phyloP scores from a whole-genome alignment of 2,329 filamentous ascomycete genomes.

The Pseudodiploospora longispora region DNA sequence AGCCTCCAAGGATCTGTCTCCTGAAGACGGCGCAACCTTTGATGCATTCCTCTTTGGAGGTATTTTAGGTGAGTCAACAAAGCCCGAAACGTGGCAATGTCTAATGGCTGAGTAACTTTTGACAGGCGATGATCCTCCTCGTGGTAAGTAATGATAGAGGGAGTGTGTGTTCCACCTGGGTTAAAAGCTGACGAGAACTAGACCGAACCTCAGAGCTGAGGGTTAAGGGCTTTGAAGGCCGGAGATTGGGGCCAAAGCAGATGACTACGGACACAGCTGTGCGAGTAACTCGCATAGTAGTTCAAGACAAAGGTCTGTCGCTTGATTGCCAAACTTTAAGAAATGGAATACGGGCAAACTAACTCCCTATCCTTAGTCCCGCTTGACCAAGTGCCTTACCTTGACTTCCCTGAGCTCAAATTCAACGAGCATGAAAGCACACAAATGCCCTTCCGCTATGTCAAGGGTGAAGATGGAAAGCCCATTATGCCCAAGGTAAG shows the following conservation, averaged over 20 bases:
- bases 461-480: conserved; percentile 63
- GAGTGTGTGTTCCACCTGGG: conserved; percentile 3
- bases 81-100: background rate
- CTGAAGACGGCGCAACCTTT: conserved; percentile 74
- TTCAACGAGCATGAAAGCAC: conserved; percentile 90
- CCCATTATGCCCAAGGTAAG: conserved; percentile 87
- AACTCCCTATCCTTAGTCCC: conserved; percentile 45
- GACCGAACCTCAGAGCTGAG: conserved; percentile 93
- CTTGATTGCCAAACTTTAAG: background rate
- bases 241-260: conserved; percentile 82
- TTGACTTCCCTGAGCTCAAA: conserved; percentile 83
- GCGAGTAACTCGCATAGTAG: conserved; percentile 81
- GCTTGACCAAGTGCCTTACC: conserved; percentile 69
- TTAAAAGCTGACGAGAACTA: conserved; percentile 25
- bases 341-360: background rate
- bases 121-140: conserved; percentile 82
- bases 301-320: conserved; percentile 68
- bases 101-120: conserved; percentile 1
- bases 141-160: conserved; percentile 51
- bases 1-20: conserved; percentile 71
- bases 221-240: conserved; percentile 83
- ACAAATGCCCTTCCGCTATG: conserved; percentile 97
- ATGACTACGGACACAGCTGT: conserved; percentile 99
- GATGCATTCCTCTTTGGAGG: conserved; percentile 93
- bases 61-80: conserved; percentile 65